Evolutionary conservation across 306 rosid genomes (phyloP), one percentile per base, ranked within the genome.

Genomic region (Prunus armeniaca): DNA sequence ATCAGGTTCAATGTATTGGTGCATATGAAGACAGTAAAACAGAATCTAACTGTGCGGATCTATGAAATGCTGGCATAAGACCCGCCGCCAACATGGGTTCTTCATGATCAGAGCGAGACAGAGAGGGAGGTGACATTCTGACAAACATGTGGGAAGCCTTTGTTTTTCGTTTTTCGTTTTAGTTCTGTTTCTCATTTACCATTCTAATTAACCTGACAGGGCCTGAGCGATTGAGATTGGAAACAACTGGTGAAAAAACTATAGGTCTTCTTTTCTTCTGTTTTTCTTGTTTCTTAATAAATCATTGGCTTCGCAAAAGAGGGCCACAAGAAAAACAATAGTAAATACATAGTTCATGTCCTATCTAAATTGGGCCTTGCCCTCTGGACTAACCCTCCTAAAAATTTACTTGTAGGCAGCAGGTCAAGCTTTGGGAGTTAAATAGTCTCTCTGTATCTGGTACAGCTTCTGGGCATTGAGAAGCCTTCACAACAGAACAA

Each of bases 71-170:
- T 72, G 82, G 83, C 81, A 52, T 54, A 76, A 75, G 81, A 71
- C 58, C 68, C 79, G 83, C 85, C 86, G 79, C 76, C 80, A 78
- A 78, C 82, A 76, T 66, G 74, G 86, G 86, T 72, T 75, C 73
- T 62, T 51, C 70, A 78, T 75, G 71, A 65, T 54, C 19, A 19
- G 68, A 25, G n/a, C 55, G 22, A 43, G 25, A 47, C 24, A 55
- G n/a, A 77, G 65, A 58, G 60, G 70, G 19, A 45, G 58, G 66
- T 38, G 60, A 58, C 81, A 80, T 61, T 79, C 82, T 84, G 84
- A 80, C 80, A 86, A 81, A 82, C 60, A 30, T 78, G 82, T 74
- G 80, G 46, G 19, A 34, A 12, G 19, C 30, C 49, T 2, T 47
- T 67, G 1, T 24, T 9, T 20, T 43, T 15, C 20, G 30, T 11